A percentile compares a stretch with the other conserved stretches of the same genome.
These are phyloP conservation scores for Eimeria sp. DNA, from an alignment of 169 alveolate genomes.

Conservation along the genomic window DNA sequence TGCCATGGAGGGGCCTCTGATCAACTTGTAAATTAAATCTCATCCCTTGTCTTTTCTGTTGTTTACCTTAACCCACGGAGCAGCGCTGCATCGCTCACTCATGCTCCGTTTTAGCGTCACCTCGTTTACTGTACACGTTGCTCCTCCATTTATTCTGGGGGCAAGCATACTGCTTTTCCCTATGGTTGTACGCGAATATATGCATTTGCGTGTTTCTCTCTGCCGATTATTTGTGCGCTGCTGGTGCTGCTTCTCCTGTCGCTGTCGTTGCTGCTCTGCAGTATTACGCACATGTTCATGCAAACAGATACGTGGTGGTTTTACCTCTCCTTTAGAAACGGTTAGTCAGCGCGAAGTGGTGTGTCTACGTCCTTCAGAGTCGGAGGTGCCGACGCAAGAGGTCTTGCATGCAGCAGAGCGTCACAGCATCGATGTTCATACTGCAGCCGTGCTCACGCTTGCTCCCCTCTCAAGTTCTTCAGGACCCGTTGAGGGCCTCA, in stretches of 20 bases:
- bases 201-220: background rate
- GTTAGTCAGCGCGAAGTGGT: conserved; percentile 18
- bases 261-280: background rate
- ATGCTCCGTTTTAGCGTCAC: background rate
- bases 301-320: conserved; percentile 79
- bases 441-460: background rate
- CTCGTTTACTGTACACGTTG: background rate
- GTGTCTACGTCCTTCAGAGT: background rate
- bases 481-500: background rate
- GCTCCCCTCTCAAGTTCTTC: background rate
- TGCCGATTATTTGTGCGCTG: background rate
- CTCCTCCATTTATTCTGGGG: background rate
- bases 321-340: conserved; percentile 79
- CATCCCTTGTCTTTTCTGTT: background rate
- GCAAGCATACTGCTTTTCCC: background rate
- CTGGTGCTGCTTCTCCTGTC: background rate
- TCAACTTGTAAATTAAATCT: conserved; percentile 85
- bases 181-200: background rate
- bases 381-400: background rate
- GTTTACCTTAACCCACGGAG: background rate
- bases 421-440: background rate
- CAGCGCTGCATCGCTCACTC: background rate
- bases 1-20: conserved; percentile 93
- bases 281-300: conserved; percentile 82
- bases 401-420: background rate